phyloP scores from a whole-genome alignment of 257 asterid genomes.

The Rubia yunnanensis region DNA sequence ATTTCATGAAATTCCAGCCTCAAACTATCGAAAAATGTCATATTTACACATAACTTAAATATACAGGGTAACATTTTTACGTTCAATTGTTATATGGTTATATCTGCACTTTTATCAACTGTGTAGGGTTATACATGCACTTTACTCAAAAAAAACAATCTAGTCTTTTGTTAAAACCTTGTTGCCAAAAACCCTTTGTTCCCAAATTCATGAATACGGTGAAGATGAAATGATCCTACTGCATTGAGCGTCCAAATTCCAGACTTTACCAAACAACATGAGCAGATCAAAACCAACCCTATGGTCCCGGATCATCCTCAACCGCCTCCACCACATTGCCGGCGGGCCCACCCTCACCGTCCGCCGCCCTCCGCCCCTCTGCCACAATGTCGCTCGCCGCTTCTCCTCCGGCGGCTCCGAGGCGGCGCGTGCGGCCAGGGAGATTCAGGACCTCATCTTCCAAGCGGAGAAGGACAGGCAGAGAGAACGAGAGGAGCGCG shows the following conservation, averaged over 20 bases:
- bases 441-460: slow-evolving; percentile 23
- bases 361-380: neutral
- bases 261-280: neutral
- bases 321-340: slow-evolving; percentile 10
- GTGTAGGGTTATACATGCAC: too few species aligned
- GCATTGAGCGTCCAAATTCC: neutral
- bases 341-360: slow-evolving; percentile 3
- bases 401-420: slow-evolving; percentile 5
- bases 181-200: neutral
- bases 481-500: slow-evolving; percentile 46
- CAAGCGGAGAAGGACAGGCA: slow-evolving; percentile 34
- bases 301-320: slow-evolving; percentile 16
- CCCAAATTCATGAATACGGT: neutral
- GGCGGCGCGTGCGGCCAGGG: slow-evolving; percentile 16
- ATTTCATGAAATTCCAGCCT: too few species aligned
- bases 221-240: neutral
- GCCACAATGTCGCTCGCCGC: slow-evolving; percentile 5
- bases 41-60: too few species aligned
- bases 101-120: too few species aligned
- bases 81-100: too few species aligned
- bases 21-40: too few species aligned
- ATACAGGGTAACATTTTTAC: too few species aligned
- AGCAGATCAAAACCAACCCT: neutral
- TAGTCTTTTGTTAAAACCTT: neutral
- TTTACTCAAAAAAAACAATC: too few species aligned